Percentiles rank a stretch among this genome's conserved stretches.
phyloP scores from a whole-genome alignment of 768 basidiomycete genomes.

The Imleria badia region DNA sequence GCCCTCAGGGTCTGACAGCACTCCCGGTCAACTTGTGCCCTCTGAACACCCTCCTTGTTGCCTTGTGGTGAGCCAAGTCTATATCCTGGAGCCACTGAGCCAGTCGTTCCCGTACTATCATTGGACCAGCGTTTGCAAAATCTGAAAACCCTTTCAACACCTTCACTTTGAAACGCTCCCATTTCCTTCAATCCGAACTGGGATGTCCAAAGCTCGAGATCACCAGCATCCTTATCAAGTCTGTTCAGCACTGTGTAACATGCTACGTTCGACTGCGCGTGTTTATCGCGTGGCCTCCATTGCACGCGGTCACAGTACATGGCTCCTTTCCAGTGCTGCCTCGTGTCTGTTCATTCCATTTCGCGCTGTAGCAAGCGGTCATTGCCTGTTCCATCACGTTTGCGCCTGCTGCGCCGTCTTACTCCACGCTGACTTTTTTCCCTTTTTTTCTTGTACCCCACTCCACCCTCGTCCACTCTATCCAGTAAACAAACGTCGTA shows the following conservation, averaged over 20 bases:
- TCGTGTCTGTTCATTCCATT: constrained; percentile 28
- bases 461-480: not conserved
- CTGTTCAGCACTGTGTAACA: not conserved
- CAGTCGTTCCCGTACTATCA: not conserved
- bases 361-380: constrained; percentile 10
- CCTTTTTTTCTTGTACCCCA: not conserved
- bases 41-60: not conserved
- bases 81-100: not conserved
- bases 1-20: no score
- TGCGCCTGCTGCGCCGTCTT: constrained; percentile 24
- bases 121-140: no score
- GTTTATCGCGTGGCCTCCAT: constrained; percentile 13
- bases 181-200: not conserved
- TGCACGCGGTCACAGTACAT: constrained; percentile 18
- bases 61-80: not conserved
- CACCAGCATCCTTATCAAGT: not conserved
- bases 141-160: no score
- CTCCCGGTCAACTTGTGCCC: not conserved
- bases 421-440: not conserved
- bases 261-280: not conserved
- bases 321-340: constrained; percentile 30
- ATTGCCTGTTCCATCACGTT: constrained; percentile 24
- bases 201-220: not conserved
- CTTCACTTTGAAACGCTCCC: not conserved
- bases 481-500: not conserved